phyloP scores from a whole-genome alignment of 441 rosid species.

The Croton setiger region DNA sequence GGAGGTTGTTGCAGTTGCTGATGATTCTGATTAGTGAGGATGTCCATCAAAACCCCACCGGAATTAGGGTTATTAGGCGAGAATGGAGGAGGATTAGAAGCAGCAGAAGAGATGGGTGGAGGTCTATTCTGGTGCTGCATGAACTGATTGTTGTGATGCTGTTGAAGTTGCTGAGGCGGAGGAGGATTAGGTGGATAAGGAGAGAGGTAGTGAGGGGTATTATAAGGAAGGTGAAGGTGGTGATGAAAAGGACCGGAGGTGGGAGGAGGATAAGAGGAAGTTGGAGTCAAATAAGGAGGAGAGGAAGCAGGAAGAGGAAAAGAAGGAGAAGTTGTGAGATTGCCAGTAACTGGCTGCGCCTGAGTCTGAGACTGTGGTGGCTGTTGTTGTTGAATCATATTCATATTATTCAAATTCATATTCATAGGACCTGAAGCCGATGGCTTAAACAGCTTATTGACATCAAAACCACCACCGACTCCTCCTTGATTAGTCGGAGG shows the following conservation, averaged over 20 bases:
- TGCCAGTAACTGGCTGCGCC: slow-evolving; percentile 15
- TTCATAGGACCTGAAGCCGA: slow-evolving; percentile 27
- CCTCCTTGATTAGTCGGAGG: slow-evolving; percentile 28
- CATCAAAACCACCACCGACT: slow-evolving; percentile 24
- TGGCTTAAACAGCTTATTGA: slow-evolving; percentile 40
- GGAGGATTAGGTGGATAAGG: slow-evolving; percentile 36
- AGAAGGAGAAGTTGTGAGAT: slow-evolving; percentile 37
- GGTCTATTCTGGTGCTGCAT: slow-evolving; percentile 27
- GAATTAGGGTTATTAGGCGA: slow-evolving; percentile 29
- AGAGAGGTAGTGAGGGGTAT: slow-evolving; percentile 28
- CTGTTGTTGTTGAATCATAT: slow-evolving; percentile 10
- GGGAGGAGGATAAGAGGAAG: slow-evolving; percentile 60
- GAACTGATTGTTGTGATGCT: slow-evolving; percentile 25
- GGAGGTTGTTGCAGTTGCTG: slow-evolving; percentile 9
- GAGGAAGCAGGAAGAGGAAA: slow-evolving; percentile 36
- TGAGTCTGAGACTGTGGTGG: slow-evolving; percentile 19
- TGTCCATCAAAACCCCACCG: slow-evolving; percentile 39
- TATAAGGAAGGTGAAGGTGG: slow-evolving; percentile 27
- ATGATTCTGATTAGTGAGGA: slow-evolving; percentile 25
- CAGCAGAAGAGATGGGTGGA: slow-evolving; percentile 22
- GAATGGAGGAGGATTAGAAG: slow-evolving; percentile 21
- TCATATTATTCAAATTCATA: slow-evolving; percentile 14
- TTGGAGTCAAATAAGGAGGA: slow-evolving; percentile 38
- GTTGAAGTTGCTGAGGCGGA: slow-evolving; percentile 28
- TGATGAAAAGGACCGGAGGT: slow-evolving; percentile 33